Conservation (phyloP, 768 basidiomycete species). For the Exsudoporus frostii region DNA sequence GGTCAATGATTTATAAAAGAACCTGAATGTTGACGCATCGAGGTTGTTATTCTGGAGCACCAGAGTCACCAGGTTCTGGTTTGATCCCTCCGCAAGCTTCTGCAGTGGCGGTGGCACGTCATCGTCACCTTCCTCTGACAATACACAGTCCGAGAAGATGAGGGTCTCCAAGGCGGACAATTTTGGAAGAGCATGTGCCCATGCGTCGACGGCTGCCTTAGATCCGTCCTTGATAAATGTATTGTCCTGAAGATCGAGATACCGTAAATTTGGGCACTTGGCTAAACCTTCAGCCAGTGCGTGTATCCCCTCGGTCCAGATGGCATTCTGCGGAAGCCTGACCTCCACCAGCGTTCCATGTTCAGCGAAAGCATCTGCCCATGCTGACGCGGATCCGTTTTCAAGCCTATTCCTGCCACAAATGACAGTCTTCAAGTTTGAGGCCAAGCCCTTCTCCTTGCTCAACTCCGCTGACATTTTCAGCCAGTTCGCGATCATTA, state of each 20-base stretch:
- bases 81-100: constrained; percentile 64
- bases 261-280: constrained; percentile 59
- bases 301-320: constrained; percentile 86
- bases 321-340: constrained; percentile 97
- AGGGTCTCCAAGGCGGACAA: constrained; percentile 76
- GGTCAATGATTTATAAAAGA: constrained; percentile 66
- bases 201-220: constrained; percentile 51
- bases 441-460: constrained; percentile 60
- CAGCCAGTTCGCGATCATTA: constrained; percentile 81
- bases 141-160: constrained; percentile 89
- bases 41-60: constrained; percentile 93
- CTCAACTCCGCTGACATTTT: constrained; percentile 68
- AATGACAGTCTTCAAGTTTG: constrained; percentile 75
- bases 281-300: constrained; percentile 74
- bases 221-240: constrained; percentile 70
- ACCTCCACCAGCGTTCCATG: constrained; percentile 82
- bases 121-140: constrained; percentile 70
- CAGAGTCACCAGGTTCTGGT: constrained; percentile 68
- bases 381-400: constrained; percentile 77
- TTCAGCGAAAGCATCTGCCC: constrained; percentile 85
- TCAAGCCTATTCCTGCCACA: constrained; percentile 97
- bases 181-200: constrained; percentile 60
- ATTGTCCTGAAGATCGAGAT: constrained; percentile 92
- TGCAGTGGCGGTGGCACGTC: constrained; percentile 66
- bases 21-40: constrained; percentile 59